Evolutionary conservation across 108 stramenopile species (phyloP).

Genomic region (Cyclostephanos invisitatus): DNA sequence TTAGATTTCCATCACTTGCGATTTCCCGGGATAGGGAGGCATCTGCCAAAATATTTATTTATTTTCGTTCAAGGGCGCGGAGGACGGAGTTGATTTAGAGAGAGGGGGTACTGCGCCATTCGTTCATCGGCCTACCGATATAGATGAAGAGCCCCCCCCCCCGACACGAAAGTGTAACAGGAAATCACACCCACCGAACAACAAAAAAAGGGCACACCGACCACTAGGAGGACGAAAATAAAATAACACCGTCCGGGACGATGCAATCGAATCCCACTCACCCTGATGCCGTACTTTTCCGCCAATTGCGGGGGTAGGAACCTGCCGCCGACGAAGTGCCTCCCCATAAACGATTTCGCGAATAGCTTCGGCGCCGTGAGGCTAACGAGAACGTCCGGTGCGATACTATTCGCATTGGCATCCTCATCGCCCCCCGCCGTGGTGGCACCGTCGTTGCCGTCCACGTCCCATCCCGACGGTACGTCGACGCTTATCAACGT

Average conservation of each 20-base stretch:
- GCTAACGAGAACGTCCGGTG: conserved; percentile 85
- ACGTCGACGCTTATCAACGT: conserved; percentile 91
- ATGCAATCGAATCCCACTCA: conserved; percentile 15
- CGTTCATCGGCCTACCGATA: too few species aligned
- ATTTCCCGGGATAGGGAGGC: conserved; percentile 78
- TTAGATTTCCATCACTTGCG: conserved; percentile 75
- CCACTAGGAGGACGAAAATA: neutral
- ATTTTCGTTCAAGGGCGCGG: neutral
- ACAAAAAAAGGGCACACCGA: too few species aligned
- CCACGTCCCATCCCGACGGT: conserved; percentile 96
- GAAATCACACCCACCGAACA: too few species aligned
- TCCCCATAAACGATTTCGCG: conserved; percentile 68
- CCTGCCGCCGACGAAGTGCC: conserved; percentile 93
- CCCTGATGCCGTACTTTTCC: conserved; percentile 77
- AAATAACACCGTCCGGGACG: neutral
- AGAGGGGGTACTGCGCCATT: neutral
- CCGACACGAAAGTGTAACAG: too few species aligned
- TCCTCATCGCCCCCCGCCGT: conserved; percentile 27
- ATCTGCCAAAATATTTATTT: conserved; percentile 29
- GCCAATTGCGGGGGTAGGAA: conserved; percentile 87
- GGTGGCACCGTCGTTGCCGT: conserved; percentile 66
- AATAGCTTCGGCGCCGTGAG: conserved; percentile 93
- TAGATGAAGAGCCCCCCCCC: too few species aligned
- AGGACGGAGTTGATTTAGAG: neutral
- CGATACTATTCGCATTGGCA: conserved; percentile 15